Conservation (phyloP, 306 rosid genomes). For the Malus fusca region DNA sequence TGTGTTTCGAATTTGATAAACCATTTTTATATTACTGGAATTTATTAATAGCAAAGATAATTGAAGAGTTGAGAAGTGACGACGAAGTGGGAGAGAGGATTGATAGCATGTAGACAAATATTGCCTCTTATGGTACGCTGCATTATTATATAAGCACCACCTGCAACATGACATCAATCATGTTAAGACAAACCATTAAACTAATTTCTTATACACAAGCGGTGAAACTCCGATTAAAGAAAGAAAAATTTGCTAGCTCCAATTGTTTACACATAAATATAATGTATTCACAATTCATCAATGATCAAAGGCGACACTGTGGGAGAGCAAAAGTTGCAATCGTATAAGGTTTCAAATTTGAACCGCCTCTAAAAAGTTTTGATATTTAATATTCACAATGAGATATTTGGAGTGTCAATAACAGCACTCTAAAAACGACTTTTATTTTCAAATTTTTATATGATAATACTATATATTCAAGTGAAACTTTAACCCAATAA, state of each 20-base stretch:
- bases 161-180: slow-evolving; percentile 11
- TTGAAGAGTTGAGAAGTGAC: slow-evolving; percentile 22
- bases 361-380: too few relatives aligned
- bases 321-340: too few relatives aligned
- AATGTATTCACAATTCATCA: too few relatives aligned
- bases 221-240: not conserved
- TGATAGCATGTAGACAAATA: not conserved
- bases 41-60: not conserved
- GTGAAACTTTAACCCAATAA: too few relatives aligned
- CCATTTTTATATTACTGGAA: slow-evolving; percentile 3
- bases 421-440: too few relatives aligned
- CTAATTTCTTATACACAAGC: not conserved
- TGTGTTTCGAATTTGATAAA: slow-evolving; percentile 28
- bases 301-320: too few relatives aligned
- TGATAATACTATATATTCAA: too few relatives aligned
- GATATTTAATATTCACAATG: too few relatives aligned
- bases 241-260: not conserved
- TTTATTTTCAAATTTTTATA: too few relatives aligned
- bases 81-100: slow-evolving; percentile 25
- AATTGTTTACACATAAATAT: not conserved
- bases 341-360: too few relatives aligned
- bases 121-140: slow-evolving; percentile 18
- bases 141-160: not conserved
- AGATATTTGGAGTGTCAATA: too few relatives aligned
- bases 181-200: not conserved